Evolutionary conservation across 192 early-diverging fungal species (phyloP).

Genomic region (Chytriomyces sp.): DNA sequence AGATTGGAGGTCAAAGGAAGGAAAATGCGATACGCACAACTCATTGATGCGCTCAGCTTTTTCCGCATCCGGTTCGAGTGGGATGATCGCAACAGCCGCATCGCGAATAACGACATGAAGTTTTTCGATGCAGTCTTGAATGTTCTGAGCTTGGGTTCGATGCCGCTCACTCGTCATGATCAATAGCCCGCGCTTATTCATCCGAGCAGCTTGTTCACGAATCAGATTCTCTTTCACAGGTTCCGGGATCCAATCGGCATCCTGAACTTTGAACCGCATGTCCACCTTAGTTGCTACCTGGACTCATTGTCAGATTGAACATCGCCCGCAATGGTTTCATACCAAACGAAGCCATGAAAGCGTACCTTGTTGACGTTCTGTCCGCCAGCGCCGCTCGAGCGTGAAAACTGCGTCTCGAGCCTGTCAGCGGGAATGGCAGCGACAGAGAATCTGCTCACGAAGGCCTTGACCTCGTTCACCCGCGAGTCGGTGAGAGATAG

Average conservation of each 20-base stretch:
- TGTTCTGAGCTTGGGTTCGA: constrained; percentile 39
- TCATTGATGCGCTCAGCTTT: constrained; percentile 40
- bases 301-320: background rate
- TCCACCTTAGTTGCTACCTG: constrained; percentile 44
- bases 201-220: background rate
- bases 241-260: constrained; percentile 38
- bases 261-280: constrained; percentile 31
- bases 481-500: background rate
- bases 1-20: background rate
- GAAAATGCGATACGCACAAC: constrained; percentile 32
- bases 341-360: background rate
- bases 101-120: constrained; percentile 21
- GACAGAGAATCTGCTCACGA: background rate
- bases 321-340: background rate
- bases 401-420: background rate
- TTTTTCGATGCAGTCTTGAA: constrained; percentile 32
- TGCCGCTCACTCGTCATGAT: constrained; percentile 37
- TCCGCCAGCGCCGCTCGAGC: constrained; percentile 35
- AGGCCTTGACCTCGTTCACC: constrained; percentile 4
- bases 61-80: constrained; percentile 32
- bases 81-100: constrained; percentile 24
- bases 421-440: constrained; percentile 17
- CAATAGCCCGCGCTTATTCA: constrained; percentile 40
- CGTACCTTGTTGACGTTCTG: constrained; percentile 47
- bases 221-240: background rate